These are phyloP conservation scores for Cordyceps cateniannulata DNA, from an alignment of 2,329 filamentous ascomycete genomes.

Conservation along the genomic window DNA sequence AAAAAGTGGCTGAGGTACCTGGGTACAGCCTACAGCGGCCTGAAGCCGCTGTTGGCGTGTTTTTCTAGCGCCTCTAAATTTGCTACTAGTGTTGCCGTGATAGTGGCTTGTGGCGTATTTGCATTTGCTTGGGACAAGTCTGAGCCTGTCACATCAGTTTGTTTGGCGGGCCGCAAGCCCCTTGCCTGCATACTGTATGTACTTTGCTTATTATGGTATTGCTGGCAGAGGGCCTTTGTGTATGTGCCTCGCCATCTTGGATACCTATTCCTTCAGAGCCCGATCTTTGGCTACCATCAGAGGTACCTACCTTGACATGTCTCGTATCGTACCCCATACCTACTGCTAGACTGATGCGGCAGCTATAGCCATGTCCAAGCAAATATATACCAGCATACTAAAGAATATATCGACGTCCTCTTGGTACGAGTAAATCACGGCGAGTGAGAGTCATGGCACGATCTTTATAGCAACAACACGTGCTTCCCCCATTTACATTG, in stretches of 20 bases:
- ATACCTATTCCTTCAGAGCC: not conserved
- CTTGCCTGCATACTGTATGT: not conserved
- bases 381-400: not conserved
- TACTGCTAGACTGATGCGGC: not conserved
- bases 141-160: not conserved
- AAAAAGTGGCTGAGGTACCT: not conserved
- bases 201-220: not conserved
- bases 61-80: not conserved
- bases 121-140: not conserved
- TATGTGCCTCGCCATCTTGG: not conserved
- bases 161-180: not conserved
- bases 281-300: not conserved
- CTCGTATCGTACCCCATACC: not conserved
- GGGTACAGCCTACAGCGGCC: not conserved
- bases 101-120: not conserved
- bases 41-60: not conserved
- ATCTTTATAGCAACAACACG: not conserved
- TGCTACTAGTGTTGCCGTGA: too few relatives aligned
- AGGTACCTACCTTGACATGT: not conserved
- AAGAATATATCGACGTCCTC: not conserved
- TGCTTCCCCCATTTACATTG: not conserved
- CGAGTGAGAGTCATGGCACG: not conserved
- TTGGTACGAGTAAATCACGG: not conserved
- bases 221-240: not conserved
- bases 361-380: not conserved